Evolutionary conservation across 345 rosid species (phyloP).

Genomic region (Clausena lansium): DNA sequence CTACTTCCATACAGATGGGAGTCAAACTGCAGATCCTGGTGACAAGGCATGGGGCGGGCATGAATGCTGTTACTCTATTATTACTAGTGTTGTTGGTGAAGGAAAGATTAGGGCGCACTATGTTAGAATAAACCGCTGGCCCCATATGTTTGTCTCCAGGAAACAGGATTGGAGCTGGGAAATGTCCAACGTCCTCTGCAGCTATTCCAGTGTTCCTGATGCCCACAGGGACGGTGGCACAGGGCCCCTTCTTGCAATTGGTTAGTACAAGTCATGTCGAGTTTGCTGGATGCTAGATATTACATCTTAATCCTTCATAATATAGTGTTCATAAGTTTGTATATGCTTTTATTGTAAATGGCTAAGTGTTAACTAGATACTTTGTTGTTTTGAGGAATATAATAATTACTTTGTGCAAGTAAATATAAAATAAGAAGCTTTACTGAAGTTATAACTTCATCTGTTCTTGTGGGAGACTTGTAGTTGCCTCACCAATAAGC

Average conservation of each 20-base stretch:
- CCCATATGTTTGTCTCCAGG: conserved; percentile 35
- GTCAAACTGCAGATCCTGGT: conserved; percentile 58
- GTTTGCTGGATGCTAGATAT: not conserved
- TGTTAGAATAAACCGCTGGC: conserved; percentile 63
- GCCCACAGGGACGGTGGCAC: conserved; percentile 45
- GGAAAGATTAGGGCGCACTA: conserved; percentile 54
- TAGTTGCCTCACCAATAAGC: not conserved
- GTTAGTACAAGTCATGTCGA: not conserved
- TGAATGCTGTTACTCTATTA: conserved; percentile 47
- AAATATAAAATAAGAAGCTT: no score
- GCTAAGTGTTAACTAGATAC: not conserved
- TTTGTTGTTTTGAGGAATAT: not conserved
- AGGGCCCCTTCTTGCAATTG: conserved; percentile 34
- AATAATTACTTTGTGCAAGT: not conserved
- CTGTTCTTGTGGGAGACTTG: not conserved
- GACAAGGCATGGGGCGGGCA: conserved; percentile 70
- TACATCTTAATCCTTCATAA: not conserved
- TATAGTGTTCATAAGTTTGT: not conserved
- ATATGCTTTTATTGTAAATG: not conserved
- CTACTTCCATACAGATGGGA: conserved; percentile 62
- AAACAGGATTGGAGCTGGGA: conserved; percentile 75
- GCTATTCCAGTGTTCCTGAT: conserved; percentile 55
- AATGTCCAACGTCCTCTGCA: conserved; percentile 45
- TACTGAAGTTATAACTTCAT: no score
- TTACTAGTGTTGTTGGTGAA: conserved; percentile 44